Evolutionary conservation across 495 filamentous ascomycete genomes (phyloP), one percentile per base, ranked within the genome.

Genomic region (Xylaria acuta): DNA sequence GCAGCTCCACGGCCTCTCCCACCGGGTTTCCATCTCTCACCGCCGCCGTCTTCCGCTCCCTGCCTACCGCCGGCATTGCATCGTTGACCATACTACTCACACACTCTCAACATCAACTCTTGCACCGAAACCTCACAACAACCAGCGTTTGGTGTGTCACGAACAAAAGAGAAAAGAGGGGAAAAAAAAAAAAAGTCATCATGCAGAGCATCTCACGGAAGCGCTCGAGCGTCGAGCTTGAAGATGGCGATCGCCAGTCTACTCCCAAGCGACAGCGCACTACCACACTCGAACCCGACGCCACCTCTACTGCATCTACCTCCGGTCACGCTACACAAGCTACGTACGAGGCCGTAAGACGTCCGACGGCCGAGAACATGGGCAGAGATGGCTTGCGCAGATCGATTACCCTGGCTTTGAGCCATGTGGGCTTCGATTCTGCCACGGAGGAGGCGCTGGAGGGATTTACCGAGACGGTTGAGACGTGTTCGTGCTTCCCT

Each of bases 401-500:
- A 41, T 78, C 80, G 60, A 80, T 86, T 47, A 79, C 75, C 0
- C 58, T 86, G 45, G 76, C 76, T 5, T 68, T 86, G 68, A 64
- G 81, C 30, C 77, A 82, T 27, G 79, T 84, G 6, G 85, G 85
- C 36, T 86, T 85, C 63, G 81, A 84, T 18, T 63, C 75, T 22
- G 78, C 83, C 11, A 75, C 72, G 16, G 76, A 78, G 11, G 82
- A 84, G 11, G 84, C 84, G 3, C 71, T 86, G 54, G 84, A 86
- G 72, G 79, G 77, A 69, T 86, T 86, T 34, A 79, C 80, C 0
- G 62, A 75, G 18, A 67, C 76, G 59, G 76, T 75, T 2, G 84
- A 86, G 56, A 78, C 76, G 1, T 86, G 84, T 86, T 78, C 12
- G 77, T 70, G 53, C 22, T 43, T 7, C 36, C 40, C 47, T 16